Percentiles rank a stretch among this genome's conserved stretches.
phyloP scores from a whole-genome alignment of 2,329 filamentous ascomycete genomes.

The Clarireedia homoeocarpa region DNA sequence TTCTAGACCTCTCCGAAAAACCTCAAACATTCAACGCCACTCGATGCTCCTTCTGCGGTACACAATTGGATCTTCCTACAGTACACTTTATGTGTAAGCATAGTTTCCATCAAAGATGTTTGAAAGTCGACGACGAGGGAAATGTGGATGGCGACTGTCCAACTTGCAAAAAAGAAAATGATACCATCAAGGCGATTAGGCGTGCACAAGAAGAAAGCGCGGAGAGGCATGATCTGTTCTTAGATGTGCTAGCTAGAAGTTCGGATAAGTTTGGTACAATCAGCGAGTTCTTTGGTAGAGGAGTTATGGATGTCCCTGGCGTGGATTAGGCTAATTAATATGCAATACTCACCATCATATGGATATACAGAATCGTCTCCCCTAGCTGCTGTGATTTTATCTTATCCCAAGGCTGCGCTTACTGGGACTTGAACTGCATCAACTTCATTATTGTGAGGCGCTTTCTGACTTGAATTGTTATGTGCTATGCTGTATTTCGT shows the following conservation, averaged over 20 bases:
- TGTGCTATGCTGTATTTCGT: no score
- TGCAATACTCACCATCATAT: neutral
- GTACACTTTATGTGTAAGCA: slow-evolving; percentile 98
- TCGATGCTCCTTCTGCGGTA: slow-evolving; percentile 72
- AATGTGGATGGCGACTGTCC: slow-evolving; percentile 73
- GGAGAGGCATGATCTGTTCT: slow-evolving; percentile 82
- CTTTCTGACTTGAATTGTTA: no score
- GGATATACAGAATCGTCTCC: neutral
- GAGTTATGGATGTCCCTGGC: slow-evolving; percentile 62
- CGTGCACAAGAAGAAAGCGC: slow-evolving; percentile 80
- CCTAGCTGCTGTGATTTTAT: no score
- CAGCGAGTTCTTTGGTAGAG: slow-evolving; percentile 89
- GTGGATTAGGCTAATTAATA: slow-evolving; percentile 2
- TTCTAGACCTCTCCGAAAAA: slow-evolving; percentile 67
- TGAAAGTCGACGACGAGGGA: slow-evolving; percentile 40
- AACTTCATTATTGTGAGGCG: no score
- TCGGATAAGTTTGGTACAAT: slow-evolving; percentile 84
- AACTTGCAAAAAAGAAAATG: slow-evolving; percentile 74
- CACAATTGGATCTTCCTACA: slow-evolving; percentile 70
- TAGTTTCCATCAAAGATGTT: slow-evolving; percentile 86
- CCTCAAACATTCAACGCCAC: slow-evolving; percentile 87
- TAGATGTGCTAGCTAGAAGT: slow-evolving; percentile 66
- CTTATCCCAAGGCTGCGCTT: no score
- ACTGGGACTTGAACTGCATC: no score
- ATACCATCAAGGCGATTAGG: slow-evolving; percentile 81